Percentiles rank a stretch among this genome's conserved stretches.
phyloP scores from a whole-genome alignment of 306 rosid genomes.

The Acacia crassicarpa region DNA sequence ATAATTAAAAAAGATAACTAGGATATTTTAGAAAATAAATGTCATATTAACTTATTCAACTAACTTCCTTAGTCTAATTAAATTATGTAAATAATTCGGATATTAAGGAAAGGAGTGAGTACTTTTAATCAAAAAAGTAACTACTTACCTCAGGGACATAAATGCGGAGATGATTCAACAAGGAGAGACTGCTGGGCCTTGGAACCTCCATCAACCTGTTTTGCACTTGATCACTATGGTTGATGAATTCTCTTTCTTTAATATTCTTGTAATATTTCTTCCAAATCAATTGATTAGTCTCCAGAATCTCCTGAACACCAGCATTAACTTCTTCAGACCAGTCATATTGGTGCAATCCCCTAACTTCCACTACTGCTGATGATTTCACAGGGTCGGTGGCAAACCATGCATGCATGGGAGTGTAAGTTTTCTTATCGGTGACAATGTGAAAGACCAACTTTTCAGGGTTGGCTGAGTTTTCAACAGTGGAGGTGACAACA shows the following conservation, averaged over 20 bases:
- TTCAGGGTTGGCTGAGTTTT: constrained; percentile 68
- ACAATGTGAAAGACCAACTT: constrained; percentile 79
- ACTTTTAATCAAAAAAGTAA: not conserved
- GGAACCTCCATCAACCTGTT: constrained; percentile 51
- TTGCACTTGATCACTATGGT: constrained; percentile 40
- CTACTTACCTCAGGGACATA: constrained; percentile 74
- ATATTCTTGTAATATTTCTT: constrained; percentile 51
- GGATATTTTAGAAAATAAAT: too few relatives aligned
- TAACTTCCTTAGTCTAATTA: too few relatives aligned
- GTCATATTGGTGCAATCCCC: constrained; percentile 88
- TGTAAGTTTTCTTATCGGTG: constrained; percentile 85
- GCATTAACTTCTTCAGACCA: constrained; percentile 83
- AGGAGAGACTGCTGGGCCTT: constrained; percentile 74
- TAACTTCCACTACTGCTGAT: constrained; percentile 77
- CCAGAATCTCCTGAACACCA: constrained; percentile 72
- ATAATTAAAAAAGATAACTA: too few relatives aligned
- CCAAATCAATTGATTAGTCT: constrained; percentile 75
- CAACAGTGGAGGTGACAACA: constrained; percentile 69
- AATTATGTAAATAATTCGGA: too few relatives aligned
- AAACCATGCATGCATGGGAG: constrained; percentile 98
- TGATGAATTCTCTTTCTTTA: constrained; percentile 45
- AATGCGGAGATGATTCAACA: constrained; percentile 82
- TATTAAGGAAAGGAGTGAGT: fast-evolving
- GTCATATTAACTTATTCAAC: too few relatives aligned
- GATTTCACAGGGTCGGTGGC: constrained; percentile 65